Evolutionary conservation across 2,329 filamentous ascomycete genomes (phyloP), one percentile per base, ranked within the genome.

Genomic region (Alternaria sp.): DNA sequence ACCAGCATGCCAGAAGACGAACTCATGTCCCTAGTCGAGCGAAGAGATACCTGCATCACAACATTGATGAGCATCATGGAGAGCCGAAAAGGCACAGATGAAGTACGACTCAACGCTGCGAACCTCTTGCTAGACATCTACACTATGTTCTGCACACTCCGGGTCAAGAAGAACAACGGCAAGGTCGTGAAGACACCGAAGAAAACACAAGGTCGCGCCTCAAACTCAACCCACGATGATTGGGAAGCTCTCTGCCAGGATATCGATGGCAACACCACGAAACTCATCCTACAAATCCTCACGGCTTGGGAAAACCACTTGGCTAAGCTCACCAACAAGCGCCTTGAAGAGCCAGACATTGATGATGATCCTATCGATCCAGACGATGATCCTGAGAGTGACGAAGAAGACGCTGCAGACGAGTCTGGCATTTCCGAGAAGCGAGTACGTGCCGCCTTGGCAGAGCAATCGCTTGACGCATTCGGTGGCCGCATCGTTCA

Each of bases 391-490:
- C 89, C 89, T 9, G 76, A 76, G 36, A 84, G 87, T 28, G 83
- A 85, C 3, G 88, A 89, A 59, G 89, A 89, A 27, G 83, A 84
- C 27, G 78, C 75, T 2, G 77, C 77, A 28, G 67, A 74, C 38
- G 76, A 79, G 3, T 70, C 74, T 5, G 66, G 44, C 81, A 85
- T 30, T 20, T 74, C 86, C 43, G 83, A 87, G 30, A 83, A 85
- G 54, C 83, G 85, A 71, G 83, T 91, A 72, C 85, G 87, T 59
- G 87, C 89, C 58, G 85, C 97, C 34, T 85, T 94, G 60, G 89
- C 93, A 0, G 95, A 98, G 79, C 91, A 94, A 74, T 87, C 89
- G 20, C 85, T 98, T 1, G 98, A 94, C 78, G 91, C 94, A 70
- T 84, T 97, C 27, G 90, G 94, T 0, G 90, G 89, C 64, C 96